phyloP scores from a whole-genome alignment of 345 rosid species.

The Linum usitatissimum region DNA sequence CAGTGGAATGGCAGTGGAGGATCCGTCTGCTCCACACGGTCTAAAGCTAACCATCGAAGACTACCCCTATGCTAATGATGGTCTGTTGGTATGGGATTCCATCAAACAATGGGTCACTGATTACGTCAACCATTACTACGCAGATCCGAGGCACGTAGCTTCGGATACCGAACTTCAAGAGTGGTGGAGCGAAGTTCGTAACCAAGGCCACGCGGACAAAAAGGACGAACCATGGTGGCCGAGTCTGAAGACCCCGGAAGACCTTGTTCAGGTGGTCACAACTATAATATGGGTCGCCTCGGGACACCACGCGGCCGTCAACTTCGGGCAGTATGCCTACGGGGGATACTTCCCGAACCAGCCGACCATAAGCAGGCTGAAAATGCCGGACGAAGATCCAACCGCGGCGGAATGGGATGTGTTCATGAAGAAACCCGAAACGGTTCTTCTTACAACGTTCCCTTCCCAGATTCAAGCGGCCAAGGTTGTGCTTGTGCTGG shows the following conservation, averaged over 20 bases:
- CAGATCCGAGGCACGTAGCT: constrained; percentile 17
- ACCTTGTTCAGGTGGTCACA: constrained; percentile 29
- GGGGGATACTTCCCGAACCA: constrained; percentile 42
- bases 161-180: constrained; percentile 43
- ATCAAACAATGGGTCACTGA: constrained; percentile 34
- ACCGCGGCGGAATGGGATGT: constrained; percentile 19
- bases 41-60: constrained; percentile 40
- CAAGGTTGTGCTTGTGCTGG: constrained; percentile 13
- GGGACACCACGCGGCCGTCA: constrained; percentile 42
- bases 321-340: constrained; percentile 42
- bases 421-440: constrained; percentile 29
- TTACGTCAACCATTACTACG: constrained; percentile 40
- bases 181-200: constrained; percentile 48
- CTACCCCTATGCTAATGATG: constrained; percentile 54
- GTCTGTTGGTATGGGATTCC: constrained; percentile 37
- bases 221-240: constrained; percentile 52
- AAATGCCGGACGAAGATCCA: constrained; percentile 37
- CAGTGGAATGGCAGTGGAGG: constrained; percentile 52
- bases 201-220: constrained; percentile 41
- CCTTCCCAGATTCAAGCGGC: constrained; percentile 44
- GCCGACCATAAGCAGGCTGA: constrained; percentile 33
- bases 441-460: constrained; percentile 20
- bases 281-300: constrained; percentile 37
- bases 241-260: constrained; percentile 15
- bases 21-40: constrained; percentile 39